phyloP scores from a whole-genome alignment of 1,139 yeast genomes.

The Hyphopichia buzzinii region DNA sequence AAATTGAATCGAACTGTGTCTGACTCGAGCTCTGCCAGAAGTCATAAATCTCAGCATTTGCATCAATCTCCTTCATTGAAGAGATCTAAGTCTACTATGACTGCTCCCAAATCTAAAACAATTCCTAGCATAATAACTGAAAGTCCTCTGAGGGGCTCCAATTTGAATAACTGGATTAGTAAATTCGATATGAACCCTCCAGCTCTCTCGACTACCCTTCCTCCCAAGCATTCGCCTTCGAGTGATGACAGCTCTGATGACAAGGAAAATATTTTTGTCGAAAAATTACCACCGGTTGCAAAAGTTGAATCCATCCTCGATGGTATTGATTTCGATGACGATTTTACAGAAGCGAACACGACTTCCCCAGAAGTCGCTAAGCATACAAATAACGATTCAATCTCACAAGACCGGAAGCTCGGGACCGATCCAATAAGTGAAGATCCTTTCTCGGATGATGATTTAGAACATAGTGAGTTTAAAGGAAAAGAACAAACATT shows the following conservation, averaged over 20 bases:
- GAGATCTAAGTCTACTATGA: slow-evolving; percentile 27
- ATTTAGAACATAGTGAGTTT: no score
- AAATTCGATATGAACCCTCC: slow-evolving; percentile 22
- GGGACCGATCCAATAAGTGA: no score
- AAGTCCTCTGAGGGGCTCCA: slow-evolving; percentile 2
- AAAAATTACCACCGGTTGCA: slow-evolving; percentile 1
- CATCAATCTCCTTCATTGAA: slow-evolving; percentile 20
- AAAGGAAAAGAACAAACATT: no score
- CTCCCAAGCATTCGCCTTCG: background rate
- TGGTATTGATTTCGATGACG: slow-evolving; percentile 16
- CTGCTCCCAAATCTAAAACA: slow-evolving; percentile 5
- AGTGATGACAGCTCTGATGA: background rate
- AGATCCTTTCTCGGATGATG: no score
- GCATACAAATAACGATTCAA: no score
- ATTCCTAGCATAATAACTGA: slow-evolving; percentile 2
- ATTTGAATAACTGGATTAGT: slow-evolving; percentile 33
- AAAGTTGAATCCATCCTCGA: slow-evolving; percentile 5
- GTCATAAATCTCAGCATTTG: slow-evolving; percentile 5
- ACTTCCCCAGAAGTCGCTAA: background rate
- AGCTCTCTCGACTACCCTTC: background rate
- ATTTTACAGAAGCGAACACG: slow-evolving; percentile 13
- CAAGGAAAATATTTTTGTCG: background rate
- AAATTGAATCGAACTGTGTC: slow-evolving; percentile 24
- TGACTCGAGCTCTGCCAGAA: slow-evolving; percentile 20
- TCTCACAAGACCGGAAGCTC: no score